A percentile compares a stretch with the other conserved stretches of the same genome.
Evolutionary conservation across 2,329 filamentous ascomycete genomes (phyloP).

Genomic region (Tolypocladium ophioglossoides): DNA sequence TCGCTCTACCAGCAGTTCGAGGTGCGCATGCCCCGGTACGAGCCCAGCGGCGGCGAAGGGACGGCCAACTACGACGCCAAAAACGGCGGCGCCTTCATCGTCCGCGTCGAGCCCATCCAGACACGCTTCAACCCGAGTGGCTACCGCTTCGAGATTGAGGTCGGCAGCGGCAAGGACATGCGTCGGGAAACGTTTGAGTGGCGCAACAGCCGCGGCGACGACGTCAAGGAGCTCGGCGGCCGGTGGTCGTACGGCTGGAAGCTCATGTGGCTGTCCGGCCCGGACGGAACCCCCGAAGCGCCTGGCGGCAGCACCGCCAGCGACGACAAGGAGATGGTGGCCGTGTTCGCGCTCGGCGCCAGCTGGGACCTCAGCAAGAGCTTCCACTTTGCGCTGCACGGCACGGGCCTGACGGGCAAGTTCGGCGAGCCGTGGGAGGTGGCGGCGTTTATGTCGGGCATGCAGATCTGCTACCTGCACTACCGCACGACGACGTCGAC

Average conservation of each 20-base stretch:
- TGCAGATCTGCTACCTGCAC: background rate
- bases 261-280: background rate
- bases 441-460: background rate
- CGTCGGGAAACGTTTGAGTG: background rate
- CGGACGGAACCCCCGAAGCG: background rate
- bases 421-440: background rate
- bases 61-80: background rate
- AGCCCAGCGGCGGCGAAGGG: background rate
- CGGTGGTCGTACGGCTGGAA: background rate
- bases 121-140: background rate
- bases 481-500: background rate
- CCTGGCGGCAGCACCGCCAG: background rate
- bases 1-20: background rate
- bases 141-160: background rate
- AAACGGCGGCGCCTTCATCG: background rate
- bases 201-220: background rate
- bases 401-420: background rate
- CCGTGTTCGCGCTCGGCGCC: background rate
- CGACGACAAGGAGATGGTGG: background rate
- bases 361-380: background rate
- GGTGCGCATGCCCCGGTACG: background rate
- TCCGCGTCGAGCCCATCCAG: background rate
- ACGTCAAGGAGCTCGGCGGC: background rate
- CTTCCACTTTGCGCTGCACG: background rate
- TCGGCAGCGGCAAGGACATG: background rate